Conservation (phyloP, 371 early-diverging fungal genomes). For the Umbelopsis sp. region DNA sequence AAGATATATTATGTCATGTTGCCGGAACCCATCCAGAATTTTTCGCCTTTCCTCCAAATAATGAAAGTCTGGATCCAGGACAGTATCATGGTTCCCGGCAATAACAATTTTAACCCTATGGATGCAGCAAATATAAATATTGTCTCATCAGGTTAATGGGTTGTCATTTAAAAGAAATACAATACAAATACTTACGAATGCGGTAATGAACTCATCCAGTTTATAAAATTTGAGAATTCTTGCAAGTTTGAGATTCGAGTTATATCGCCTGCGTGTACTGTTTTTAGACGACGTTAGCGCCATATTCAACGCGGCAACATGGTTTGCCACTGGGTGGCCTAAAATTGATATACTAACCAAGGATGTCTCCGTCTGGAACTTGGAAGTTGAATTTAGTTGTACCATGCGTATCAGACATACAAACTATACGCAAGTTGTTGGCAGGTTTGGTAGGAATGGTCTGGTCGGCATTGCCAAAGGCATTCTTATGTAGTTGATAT, state of each 20-base stretch:
- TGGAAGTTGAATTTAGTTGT: slow-evolving; percentile 28
- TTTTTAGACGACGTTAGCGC: background rate
- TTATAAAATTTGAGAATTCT: slow-evolving; percentile 32
- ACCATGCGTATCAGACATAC: slow-evolving; percentile 56
- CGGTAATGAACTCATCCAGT: slow-evolving; percentile 45
- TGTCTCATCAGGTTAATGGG: too few relatives aligned
- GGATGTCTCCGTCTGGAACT: slow-evolving; percentile 51
- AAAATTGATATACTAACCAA: slow-evolving; percentile 34
- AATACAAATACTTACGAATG: slow-evolving; percentile 32
- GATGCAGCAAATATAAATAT: background rate
- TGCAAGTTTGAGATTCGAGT: slow-evolving; percentile 34
- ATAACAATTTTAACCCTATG: slow-evolving; percentile 52
- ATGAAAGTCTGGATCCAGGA: slow-evolving; percentile 34
- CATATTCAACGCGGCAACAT: background rate
- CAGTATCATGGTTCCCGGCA: slow-evolving; percentile 60
- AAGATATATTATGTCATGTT: slow-evolving; percentile 46
- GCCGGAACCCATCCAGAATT: slow-evolving; percentile 28
- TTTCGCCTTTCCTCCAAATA: slow-evolving; percentile 24
- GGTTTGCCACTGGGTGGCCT: background rate
- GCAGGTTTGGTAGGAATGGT: background rate
- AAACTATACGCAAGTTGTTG: slow-evolving; percentile 36
- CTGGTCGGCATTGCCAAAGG: background rate
- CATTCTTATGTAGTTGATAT: background rate
- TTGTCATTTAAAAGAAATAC: too few relatives aligned
- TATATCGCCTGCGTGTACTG: slow-evolving; percentile 56